Conservation (phyloP, 192 early-diverging fungal species). For the Rhizophagus sp. region DNA sequence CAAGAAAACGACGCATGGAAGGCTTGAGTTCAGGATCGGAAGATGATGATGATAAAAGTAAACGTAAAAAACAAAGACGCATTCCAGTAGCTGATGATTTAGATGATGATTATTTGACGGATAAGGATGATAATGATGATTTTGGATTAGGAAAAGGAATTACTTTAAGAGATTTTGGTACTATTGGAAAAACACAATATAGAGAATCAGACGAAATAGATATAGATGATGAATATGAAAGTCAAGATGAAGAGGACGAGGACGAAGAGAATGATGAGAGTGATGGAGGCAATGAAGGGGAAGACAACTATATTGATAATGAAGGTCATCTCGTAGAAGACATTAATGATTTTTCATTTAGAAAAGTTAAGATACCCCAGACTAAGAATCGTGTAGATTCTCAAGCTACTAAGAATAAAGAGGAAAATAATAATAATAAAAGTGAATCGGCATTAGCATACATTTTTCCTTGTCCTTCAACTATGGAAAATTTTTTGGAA, state of each 20-base stretch:
- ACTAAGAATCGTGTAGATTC: background rate
- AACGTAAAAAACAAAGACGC: conserved; percentile 43
- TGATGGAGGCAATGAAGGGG: conserved; percentile 40
- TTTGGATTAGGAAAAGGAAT: conserved; percentile 40
- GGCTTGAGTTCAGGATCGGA: conserved; percentile 68
- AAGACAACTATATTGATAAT: conserved; percentile 38
- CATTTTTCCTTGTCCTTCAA: conserved; percentile 80
- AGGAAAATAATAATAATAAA: conserved; percentile 23
- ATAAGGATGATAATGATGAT: conserved; percentile 37
- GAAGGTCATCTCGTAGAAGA: conserved; percentile 41
- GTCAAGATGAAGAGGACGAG: conserved; percentile 43
- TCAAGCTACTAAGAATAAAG: conserved; percentile 25
- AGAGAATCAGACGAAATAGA: conserved; percentile 39
- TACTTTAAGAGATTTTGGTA: conserved; percentile 36
- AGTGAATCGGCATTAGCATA: conserved; percentile 67
- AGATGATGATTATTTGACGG: conserved; percentile 64
- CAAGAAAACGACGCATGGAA: conserved; percentile 81
- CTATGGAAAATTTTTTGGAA: conserved; percentile 67
- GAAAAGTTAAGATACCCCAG: background rate
- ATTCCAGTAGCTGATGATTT: conserved; percentile 66
- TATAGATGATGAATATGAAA: background rate
- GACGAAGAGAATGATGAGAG: conserved; percentile 38
- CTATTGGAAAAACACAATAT: conserved; percentile 29
- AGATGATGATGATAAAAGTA: conserved; percentile 43
- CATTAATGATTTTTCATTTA: conserved; percentile 46